Base-by-base conservation (phyloP, 225 moss, liverwort and hornwort genomes). In the Marchantia polymorpha region DNA sequence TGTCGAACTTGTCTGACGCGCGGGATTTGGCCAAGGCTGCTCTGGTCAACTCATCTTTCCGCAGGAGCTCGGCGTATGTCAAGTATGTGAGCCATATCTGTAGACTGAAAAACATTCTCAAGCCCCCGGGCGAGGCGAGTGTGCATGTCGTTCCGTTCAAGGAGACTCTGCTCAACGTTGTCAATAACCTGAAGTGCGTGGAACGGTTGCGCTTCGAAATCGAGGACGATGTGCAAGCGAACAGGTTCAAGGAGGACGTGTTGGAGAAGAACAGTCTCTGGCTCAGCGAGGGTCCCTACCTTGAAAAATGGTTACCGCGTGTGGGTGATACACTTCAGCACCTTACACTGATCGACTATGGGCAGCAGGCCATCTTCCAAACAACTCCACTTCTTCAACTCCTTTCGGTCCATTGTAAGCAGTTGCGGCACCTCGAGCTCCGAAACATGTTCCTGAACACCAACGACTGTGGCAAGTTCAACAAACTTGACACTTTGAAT, bases 361-460 rank as follows among this genome's bases (percentile, higher is more conserved):
- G 92, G 15, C 92, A 90, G 85, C 92, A 91, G 73, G 92, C 92
- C 26, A 92, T 92, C 86, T 88, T 91, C 88, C 88, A 91, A 17
- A 86, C 89, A 61, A 85, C 89, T 30, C 88, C 89, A 0, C 82
- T 92, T 56, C 63, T 92, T n/a, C 78, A 85, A 31, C 80, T 91
- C 53, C 83, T 92, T 76, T 85, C 92, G 39, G 83, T 84, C 53
- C 83, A 83, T 47, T 92, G 92, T 88, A 89, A 88, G 86, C 58
- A 77, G 2, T 39, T 92, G 73, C 73, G 82, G 49, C 80, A 85
- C 3, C 22, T 92, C 72, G 92, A 92, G 91, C 88, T 92, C 7
- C 80, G 92, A 3, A 92, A 92, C 72, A 92, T 92, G 92, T 92
- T 81, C 72, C 86, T 92, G 0, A 89, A 91, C 74, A 85, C 85